phyloP scores from a whole-genome alignment of 768 basidiomycete genomes.

The Guyanaporus albipodus region DNA sequence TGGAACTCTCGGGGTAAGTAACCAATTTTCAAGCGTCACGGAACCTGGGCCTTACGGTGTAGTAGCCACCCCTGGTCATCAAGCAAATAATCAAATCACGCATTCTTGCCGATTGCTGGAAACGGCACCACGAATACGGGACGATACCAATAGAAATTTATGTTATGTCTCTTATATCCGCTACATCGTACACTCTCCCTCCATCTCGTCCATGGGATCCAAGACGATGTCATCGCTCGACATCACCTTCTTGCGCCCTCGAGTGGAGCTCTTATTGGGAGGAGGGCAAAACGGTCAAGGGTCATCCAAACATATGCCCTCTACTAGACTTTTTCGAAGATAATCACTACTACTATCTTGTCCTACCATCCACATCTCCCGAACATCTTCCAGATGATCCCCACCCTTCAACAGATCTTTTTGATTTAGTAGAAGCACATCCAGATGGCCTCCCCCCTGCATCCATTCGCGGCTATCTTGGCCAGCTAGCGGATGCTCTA shows the following conservation, averaged over 20 bases:
- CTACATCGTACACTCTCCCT: constrained; percentile 75
- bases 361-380: constrained; percentile 74
- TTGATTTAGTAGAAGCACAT: constrained; percentile 89
- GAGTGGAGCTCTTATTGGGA: constrained; percentile 47
- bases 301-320: constrained; percentile 94
- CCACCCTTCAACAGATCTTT: constrained; percentile 74
- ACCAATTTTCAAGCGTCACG: constrained; percentile 5
- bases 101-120: constrained; percentile 99
- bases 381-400: constrained; percentile 50
- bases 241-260: constrained; percentile 13
- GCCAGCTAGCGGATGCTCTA: constrained; percentile 91
- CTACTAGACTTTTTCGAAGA: constrained; percentile 97
- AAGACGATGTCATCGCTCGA: constrained; percentile 37
- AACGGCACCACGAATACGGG: constrained; percentile 89
- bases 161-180: constrained; percentile 87
- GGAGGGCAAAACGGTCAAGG: constrained; percentile 69
- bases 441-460: constrained; percentile 79
- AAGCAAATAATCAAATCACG: constrained; percentile 99
- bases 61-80: constrained; percentile 84
- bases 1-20: constrained; percentile 79
- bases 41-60: constrained; percentile 6
- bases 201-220: constrained; percentile 83
- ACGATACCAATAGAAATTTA: constrained; percentile 98
- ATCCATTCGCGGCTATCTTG: constrained; percentile 78
- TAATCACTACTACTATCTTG: constrained; percentile 91